Evolutionary conservation across 345 rosid genomes (phyloP).

Genomic region (Mercurialis annua): DNA sequence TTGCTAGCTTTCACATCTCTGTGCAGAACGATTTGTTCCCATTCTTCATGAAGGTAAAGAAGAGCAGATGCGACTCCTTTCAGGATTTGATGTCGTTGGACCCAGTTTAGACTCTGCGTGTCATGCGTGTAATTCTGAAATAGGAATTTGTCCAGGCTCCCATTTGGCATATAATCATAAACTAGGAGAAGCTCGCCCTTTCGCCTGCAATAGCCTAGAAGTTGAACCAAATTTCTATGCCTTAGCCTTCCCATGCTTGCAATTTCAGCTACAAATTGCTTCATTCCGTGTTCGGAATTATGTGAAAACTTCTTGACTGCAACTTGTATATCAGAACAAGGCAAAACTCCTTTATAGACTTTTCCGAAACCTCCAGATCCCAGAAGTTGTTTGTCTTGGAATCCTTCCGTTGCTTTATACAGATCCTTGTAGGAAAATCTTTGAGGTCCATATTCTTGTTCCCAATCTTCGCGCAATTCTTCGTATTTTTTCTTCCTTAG

Average conservation of each 20-base stretch:
- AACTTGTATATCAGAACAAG: not conserved
- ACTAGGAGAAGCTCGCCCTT: not conserved
- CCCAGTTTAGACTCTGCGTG: not conserved
- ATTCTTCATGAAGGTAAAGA: too few relatives aligned
- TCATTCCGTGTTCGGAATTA: not conserved
- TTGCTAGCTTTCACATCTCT: conserved; percentile 1
- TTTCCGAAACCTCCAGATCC: too few relatives aligned
- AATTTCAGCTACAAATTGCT: conserved; percentile 1
- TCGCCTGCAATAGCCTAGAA: not conserved
- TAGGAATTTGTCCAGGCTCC: too few relatives aligned
- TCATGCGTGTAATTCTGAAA: too few relatives aligned
- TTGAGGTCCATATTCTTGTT: too few relatives aligned
- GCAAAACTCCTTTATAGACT: not conserved
- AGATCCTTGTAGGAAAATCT: conserved; percentile 4
- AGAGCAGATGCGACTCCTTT: not conserved
- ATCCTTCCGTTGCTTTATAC: not conserved
- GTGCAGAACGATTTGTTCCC: too few relatives aligned
- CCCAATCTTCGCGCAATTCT: not conserved
- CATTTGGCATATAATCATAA: too few relatives aligned
- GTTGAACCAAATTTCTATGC: not conserved
- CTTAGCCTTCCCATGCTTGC: not conserved
- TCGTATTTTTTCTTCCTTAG: not conserved
- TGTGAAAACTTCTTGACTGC: not conserved
- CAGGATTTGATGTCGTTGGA: not conserved
- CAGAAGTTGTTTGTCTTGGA: not conserved